Percentiles rank a stretch among this genome's conserved stretches.
phyloP scores from a whole-genome alignment of 225 moss, liverwort and hornwort genomes.

The Physcomitrellopsis africana region DNA sequence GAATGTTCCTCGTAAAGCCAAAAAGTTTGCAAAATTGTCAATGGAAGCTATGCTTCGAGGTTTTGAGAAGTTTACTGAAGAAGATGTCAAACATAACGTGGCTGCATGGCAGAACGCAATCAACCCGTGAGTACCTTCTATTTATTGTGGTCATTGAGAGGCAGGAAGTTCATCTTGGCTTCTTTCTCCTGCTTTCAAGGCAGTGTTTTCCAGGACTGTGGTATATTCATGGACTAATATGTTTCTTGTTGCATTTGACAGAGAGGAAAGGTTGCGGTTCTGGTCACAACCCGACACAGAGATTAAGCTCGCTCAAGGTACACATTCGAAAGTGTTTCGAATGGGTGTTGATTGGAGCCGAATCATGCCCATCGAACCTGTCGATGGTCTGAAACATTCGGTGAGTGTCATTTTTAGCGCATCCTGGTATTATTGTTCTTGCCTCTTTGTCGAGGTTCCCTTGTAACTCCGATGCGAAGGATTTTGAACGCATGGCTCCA shows the following conservation, averaged over 20 bases:
- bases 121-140: conserved; percentile 69
- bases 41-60: conserved; percentile 99
- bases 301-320: conserved; percentile 74
- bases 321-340: conserved; percentile 79
- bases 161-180: neutral
- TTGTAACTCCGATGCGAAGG: no score
- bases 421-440: neutral
- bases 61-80: conserved; percentile 77
- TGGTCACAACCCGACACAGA: conserved; percentile 82
- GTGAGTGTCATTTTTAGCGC: conserved; percentile 32
- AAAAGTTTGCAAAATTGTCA: conserved; percentile 72
- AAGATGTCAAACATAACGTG: conserved; percentile 75
- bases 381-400: conserved; percentile 63
- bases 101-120: conserved; percentile 91
- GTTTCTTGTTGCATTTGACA: conserved; percentile 26
- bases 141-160: conserved; percentile 9
- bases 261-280: conserved; percentile 90
- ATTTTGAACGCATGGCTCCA: no score
- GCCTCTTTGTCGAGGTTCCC: no score
- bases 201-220: no score
- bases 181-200: no score
- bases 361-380: conserved; percentile 76
- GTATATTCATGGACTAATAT: neutral
- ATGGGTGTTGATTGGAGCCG: conserved; percentile 97
- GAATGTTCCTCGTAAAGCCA: conserved; percentile 58